phyloP scores from a whole-genome alignment of 202 grass and related monocot genomes.

The Setaria italica region DNA sequence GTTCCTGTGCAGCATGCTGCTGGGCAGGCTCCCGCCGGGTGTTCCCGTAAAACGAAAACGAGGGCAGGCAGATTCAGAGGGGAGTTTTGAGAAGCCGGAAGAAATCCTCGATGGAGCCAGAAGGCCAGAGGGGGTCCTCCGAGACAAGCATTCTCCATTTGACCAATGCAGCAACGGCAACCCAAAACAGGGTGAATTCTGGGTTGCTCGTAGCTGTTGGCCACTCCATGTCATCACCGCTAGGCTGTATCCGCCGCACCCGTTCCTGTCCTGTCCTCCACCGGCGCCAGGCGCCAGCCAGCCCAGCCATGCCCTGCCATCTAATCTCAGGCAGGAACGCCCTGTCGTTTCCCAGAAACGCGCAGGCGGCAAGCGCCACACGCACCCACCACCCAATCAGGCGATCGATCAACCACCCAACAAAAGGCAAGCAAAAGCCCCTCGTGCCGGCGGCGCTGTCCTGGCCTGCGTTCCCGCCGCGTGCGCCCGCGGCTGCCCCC shows the following conservation, averaged over 20 bases:
- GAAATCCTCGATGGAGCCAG: background rate
- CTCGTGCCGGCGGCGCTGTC: background rate
- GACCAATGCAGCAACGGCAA: conserved; percentile 8
- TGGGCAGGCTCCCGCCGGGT: too few relatives aligned
- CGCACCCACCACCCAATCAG: background rate
- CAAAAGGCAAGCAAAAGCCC: background rate
- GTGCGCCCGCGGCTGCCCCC: background rate
- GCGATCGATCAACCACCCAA: background rate
- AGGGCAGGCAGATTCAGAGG: background rate
- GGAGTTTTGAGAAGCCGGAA: background rate
- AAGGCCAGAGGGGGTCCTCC: background rate
- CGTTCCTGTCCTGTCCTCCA: background rate
- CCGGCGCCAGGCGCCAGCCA: background rate
- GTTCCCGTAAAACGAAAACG: background rate
- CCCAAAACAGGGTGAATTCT: conserved; percentile 6
- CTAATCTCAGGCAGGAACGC: background rate
- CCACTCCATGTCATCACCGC: background rate
- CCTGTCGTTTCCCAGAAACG: background rate
- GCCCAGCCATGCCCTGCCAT: background rate
- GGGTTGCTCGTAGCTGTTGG: background rate
- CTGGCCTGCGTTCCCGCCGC: background rate
- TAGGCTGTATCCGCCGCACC: background rate
- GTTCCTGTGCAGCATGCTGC: conserved; percentile 39
- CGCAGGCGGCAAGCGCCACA: background rate
- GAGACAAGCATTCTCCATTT: background rate